These are phyloP conservation scores for Jatropha podagrica DNA, from an alignment of 441 rosid genomes.

Conservation along the genomic window DNA sequence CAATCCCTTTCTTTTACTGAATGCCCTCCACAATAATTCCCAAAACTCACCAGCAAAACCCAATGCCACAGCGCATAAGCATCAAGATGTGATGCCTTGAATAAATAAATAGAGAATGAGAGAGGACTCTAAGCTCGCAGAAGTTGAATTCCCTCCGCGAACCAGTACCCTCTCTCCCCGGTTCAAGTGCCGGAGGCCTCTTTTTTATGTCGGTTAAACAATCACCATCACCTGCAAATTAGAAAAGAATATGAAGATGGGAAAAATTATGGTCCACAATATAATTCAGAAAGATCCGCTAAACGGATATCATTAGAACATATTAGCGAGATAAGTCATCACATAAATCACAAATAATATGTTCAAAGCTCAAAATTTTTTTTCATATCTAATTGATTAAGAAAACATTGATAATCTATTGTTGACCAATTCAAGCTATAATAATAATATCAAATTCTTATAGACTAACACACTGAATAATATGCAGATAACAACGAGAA, in stretches of 20 bases:
- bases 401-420: not conserved
- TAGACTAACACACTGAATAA: conserved; percentile 1
- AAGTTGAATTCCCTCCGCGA: conserved; percentile 47
- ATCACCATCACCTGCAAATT: conserved; percentile 44
- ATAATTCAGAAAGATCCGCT: conserved; percentile 18
- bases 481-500: too few relatives aligned
- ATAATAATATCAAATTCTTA: conserved; percentile 3
- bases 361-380: not conserved
- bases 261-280: not conserved
- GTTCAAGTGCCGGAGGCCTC: conserved; percentile 23
- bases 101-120: conserved; percentile 32
- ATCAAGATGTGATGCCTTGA: conserved; percentile 18
- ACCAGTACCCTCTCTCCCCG: conserved; percentile 57
- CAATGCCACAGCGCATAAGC: conserved; percentile 17
- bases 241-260: conserved; percentile 12
- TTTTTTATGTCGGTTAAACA: conserved; percentile 16
- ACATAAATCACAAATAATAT: not conserved
- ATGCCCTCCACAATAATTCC: conserved; percentile 25
- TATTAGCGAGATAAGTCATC: conserved; percentile 7
- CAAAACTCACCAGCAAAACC: conserved; percentile 29
- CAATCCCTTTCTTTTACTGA: conserved; percentile 23
- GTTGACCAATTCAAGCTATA: conserved; percentile 6
- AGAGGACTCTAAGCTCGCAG: conserved; percentile 76
- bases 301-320: conserved; percentile 12
- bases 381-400: not conserved